Evolutionary conservation across 257 asterid species (phyloP), one percentile per base, ranked within the genome.

Genomic region (Misopates orontium): DNA sequence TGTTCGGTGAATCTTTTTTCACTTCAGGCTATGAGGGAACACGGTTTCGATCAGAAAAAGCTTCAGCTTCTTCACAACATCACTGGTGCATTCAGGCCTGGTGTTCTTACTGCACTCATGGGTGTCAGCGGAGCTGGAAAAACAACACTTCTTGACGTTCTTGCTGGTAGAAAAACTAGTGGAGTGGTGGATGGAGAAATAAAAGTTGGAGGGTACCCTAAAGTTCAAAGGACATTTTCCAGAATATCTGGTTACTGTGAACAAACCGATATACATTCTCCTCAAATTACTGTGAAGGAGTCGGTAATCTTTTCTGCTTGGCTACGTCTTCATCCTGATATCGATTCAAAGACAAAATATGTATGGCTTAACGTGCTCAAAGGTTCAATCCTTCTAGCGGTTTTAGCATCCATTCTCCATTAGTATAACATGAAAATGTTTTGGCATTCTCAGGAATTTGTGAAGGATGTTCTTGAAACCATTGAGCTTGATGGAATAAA

Each of bases 401-500:
- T 45, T n/a, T n/a, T 45, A 45, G 10, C 12, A 15, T 8, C 11
- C 14, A 52, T 60, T 61, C 21, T 61, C 41, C 28, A 11, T 39
- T 36, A 36, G 14, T 21, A 12, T 9, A 50, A 60, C 28, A 17
- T 49, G 20, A 32, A 18, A 21, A 31, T 31, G 21, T 32, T 31
- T 4, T 49, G 68, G 39, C 10, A 36, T 16, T 17, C 32, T 39
- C 45, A 84, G 90, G 84, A 81, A 31, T 84, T 81, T 73, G 90
- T 84, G 68, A 75, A 61, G 19, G 87, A 84, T 66, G 90, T 84
- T 10, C 80, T 84, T 28, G 82, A 68, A 74, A 79, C 87, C 12
- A 79, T 84, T 54, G 90, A 84, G 72, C 90, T 84, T 58, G 79
- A 75, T 40, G 82, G 66, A 12, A 75, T 79, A 36, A 84, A 84